Evolutionary conservation across 2,329 filamentous ascomycete species (phyloP), one percentile per base, ranked within the genome.

Genomic region (Aspergillus novofumigatus): DNA sequence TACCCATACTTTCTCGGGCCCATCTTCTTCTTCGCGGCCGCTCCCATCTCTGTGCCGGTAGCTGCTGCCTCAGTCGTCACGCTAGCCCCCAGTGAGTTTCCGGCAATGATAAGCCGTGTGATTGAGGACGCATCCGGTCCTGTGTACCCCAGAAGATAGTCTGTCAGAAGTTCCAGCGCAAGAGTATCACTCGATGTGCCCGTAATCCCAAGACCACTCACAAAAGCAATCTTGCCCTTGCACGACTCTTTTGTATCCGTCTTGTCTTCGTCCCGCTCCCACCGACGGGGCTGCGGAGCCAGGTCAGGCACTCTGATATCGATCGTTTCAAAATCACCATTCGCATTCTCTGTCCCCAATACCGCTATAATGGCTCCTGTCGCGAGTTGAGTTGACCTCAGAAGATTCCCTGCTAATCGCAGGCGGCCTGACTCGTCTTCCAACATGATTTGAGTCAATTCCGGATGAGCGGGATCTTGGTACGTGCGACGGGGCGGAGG

Each of bases 381-480:
- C 2, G 96, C 93, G 7, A 97, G 82, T 59, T 91, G 80, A 25
- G 89, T 81, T 1, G 83, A 81, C 60, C 82, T 79, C 50, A 99
- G 77, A 21, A 85, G 74, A 45, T 84, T 81, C 3, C 94, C 94
- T 0, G 89, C 87, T 7, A 99, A 78, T 21, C 87, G 84, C 63
- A 99, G 80, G 25, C 95, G 87, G 49, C 94, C 94, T 0, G 92
- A 97, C 74, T 97, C 93, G 72, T 99, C 94, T 74, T 99, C 94
- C 42, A 99, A 80, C 86, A 95, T 96, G 64, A 91, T 84, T 59
- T 85, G 78, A 51, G 91, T 85, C 23, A 62, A 59, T 10, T 67
- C 67, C 20, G 72, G 73, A 49, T 75, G 65, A 11, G 71, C 69
- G 25, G 73, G 69, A 52, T 88, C 82, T 62, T 86, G 83, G 75